phyloP scores from a whole-genome alignment of 2,329 filamentous ascomycete genomes.

The Aspergillus ochraceus region DNA sequence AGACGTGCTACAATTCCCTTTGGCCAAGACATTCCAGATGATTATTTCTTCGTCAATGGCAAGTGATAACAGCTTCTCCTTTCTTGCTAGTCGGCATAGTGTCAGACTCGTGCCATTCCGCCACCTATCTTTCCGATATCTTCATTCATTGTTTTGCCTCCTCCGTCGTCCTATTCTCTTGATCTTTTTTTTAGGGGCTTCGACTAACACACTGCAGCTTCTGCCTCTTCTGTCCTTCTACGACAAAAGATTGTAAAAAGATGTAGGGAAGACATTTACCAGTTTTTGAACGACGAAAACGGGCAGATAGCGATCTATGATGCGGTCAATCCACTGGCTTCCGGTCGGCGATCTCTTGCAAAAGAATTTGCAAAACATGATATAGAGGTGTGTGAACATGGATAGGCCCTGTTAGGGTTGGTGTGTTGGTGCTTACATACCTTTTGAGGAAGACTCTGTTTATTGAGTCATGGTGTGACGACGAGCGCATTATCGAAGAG shows the following conservation, averaged over 20 bases:
- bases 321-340: constrained; percentile 88
- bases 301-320: constrained; percentile 98
- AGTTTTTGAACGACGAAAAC: constrained; percentile 94
- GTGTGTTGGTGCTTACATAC: neutral
- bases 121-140: neutral
- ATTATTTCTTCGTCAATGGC: constrained; percentile 95
- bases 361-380: constrained; percentile 98
- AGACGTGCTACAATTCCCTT: constrained; percentile 84
- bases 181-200: neutral
- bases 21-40: constrained; percentile 82
- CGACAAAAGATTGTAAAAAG: constrained; percentile 97
- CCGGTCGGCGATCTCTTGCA: constrained; percentile 77
- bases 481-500: constrained; percentile 89
- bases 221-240: constrained; percentile 85
- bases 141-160: neutral
- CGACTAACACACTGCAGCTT: constrained; percentile 51
- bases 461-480: constrained; percentile 92
- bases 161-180: neutral
- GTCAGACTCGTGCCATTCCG: neutral
- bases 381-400: constrained; percentile 66
- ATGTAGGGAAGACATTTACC: constrained; percentile 94
- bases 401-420: neutral
- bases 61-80: constrained; percentile 11
- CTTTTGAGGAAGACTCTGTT: constrained; percentile 74
- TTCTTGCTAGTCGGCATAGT: neutral